A percentile compares a stretch with the other conserved stretches of the same genome.
Evolutionary conservation across 345 rosid species (phyloP).

Genomic region (Brassica napus): Da-Ae NC_063445.1:25037501-25038000

Average conservation of each 20-base stretch:
- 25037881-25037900: not conserved
- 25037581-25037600: too few species aligned
- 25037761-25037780: not conserved
- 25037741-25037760: not conserved
- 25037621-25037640: too few species aligned
- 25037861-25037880: not conserved
- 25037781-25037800: not conserved
- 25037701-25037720: not conserved
- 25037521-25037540: too few species aligned
- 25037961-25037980: conserved; percentile 32
- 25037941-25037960: too few species aligned
- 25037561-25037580: too few species aligned
- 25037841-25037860: not conserved
- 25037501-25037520: too few species aligned
- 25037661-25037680: not conserved
- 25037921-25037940: conserved; percentile 14
- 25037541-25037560: too few species aligned
- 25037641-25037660: not conserved
- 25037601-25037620: too few species aligned
- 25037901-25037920: not conserved
- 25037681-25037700: not conserved
- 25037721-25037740: not conserved
- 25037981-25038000: conserved; percentile 22
- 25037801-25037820: not conserved
- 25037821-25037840: conserved; percentile 1